Evolutionary conservation across 2,329 filamentous ascomycete genomes (phyloP).

Genomic region (Pseudogymnoascus sp.): DNA sequence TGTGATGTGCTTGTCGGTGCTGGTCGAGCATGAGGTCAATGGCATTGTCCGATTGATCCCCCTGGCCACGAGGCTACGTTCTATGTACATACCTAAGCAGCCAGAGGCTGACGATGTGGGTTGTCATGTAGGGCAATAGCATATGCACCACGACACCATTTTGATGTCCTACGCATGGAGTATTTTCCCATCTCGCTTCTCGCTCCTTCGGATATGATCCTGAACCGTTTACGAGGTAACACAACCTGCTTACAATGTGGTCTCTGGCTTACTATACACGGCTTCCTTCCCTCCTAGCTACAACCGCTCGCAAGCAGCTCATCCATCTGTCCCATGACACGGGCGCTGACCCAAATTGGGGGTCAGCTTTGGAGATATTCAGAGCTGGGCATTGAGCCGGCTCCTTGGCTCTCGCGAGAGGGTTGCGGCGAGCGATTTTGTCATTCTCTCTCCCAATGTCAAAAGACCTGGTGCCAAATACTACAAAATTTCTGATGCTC

Average conservation of each 20-base stretch:
- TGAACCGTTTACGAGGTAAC: neutral
- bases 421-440: neutral
- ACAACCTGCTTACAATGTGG: neutral
- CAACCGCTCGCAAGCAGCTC: neutral
- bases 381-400: neutral
- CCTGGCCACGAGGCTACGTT: neutral
- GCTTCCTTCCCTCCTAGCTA: neutral
- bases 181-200: neutral
- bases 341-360: neutral
- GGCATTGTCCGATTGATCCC: conserved; percentile 40
- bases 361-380: neutral
- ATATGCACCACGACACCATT: neutral
- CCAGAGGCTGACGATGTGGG: neutral
- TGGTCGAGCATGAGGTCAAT: conserved; percentile 45
- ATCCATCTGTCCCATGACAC: neutral
- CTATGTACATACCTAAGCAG: neutral
- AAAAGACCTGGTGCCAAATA: neutral
- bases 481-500: neutral
- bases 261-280: neutral
- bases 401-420: neutral
- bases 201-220: neutral
- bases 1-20: conserved; percentile 20
- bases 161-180: neutral
- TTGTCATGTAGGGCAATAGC: neutral
- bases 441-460: neutral